Evolutionary conservation across 1,284 basidiomycete species (phyloP).

Genomic region (Cryptococcus sp.): DNA sequence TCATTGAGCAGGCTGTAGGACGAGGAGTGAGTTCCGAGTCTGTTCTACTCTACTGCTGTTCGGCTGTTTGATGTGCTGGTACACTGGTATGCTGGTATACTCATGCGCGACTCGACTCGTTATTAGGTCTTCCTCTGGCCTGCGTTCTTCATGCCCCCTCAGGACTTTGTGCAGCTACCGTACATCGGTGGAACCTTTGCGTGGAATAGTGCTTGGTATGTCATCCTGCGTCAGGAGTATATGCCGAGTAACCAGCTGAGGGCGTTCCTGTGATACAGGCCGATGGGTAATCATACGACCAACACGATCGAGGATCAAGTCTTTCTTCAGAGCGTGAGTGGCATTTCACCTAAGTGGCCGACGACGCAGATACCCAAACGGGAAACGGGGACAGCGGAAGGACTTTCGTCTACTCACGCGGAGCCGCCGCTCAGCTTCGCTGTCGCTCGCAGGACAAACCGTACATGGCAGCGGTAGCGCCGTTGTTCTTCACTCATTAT

Average conservation of each 20-base stretch:
- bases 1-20: conserved; percentile 24
- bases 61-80: not conserved
- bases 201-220: conserved; percentile 53
- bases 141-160: conserved; percentile 49
- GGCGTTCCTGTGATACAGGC: conserved; percentile 30
- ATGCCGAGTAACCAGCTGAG: not conserved
- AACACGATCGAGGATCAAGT: conserved; percentile 36
- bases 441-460: conserved; percentile 48
- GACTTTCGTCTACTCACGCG: no score
- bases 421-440: not conserved
- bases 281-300: conserved; percentile 31
- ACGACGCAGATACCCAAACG: not conserved
- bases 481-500: conserved; percentile 63
- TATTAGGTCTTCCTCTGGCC: conserved; percentile 49
- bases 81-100: not conserved
- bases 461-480: conserved; percentile 65
- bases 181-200: conserved; percentile 46
- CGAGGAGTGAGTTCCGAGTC: conserved; percentile 23
- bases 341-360: no score
- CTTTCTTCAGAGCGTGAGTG: conserved; percentile 37
- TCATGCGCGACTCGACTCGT: not conserved
- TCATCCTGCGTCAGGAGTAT: not conserved
- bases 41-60: not conserved
- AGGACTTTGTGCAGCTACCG: conserved; percentile 31
- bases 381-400: not conserved